A percentile compares a stretch with the other conserved stretches of the same genome.
Conservation (phyloP, 805 yeast genomes). For the Candida peoriensis region DNA sequence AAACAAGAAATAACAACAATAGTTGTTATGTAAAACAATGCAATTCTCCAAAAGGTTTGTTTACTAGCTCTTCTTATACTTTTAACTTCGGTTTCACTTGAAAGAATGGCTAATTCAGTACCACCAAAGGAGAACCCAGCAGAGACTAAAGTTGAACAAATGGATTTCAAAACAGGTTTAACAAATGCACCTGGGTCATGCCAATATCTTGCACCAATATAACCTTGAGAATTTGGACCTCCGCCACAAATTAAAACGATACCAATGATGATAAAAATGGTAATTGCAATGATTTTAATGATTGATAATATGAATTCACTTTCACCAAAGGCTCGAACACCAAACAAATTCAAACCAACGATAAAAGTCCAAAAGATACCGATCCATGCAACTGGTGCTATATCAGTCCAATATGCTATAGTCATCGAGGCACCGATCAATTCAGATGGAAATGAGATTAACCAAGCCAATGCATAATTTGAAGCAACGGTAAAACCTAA, state of each 20-base stretch:
- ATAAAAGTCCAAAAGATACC: constrained; percentile 47
- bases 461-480: constrained; percentile 52
- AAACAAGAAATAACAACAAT: constrained; percentile 57
- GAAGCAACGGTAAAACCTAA: constrained; percentile 50
- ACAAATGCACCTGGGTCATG: constrained; percentile 49
- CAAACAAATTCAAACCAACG: constrained; percentile 43
- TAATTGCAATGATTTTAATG: constrained; percentile 40
- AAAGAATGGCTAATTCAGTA: constrained; percentile 66
- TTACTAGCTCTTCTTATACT: constrained; percentile 59
- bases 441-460: constrained; percentile 54
- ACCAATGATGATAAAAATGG: constrained; percentile 47
- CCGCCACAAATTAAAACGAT: constrained; percentile 39
- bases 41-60: constrained; percentile 80
- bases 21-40: constrained; percentile 61
- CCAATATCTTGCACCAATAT: constrained; percentile 43
- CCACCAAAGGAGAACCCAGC: constrained; percentile 79
- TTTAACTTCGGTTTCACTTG: constrained; percentile 70
- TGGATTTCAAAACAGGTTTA: constrained; percentile 58
- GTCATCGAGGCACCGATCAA: constrained; percentile 57
- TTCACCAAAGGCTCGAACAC: constrained; percentile 52
- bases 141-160: constrained; percentile 66
- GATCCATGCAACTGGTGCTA: constrained; percentile 55
- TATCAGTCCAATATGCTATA: constrained; percentile 47
- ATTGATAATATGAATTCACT: constrained; percentile 43
- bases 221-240: constrained; percentile 34